Conservation (phyloP, 2,329 filamentous ascomycete species). For the Penicillium sp. region DNA sequence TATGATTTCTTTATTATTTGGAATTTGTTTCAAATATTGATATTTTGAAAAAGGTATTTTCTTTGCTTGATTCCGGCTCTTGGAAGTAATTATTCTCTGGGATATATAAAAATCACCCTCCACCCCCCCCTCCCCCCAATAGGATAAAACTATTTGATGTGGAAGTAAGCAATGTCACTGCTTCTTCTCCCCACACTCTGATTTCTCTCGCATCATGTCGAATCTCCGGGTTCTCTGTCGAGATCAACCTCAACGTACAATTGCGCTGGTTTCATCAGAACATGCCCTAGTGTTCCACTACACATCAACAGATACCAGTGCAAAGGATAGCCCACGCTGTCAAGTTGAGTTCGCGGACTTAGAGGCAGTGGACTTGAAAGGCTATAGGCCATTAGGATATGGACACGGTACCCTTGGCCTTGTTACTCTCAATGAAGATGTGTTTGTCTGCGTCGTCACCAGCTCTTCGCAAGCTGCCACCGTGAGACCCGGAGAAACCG, state of each 20-base stretch:
- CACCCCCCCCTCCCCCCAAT: no score
- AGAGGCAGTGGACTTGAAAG: constrained; percentile 65
- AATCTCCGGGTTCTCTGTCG: constrained; percentile 75
- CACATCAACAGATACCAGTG: constrained; percentile 62
- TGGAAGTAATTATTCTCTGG: background rate
- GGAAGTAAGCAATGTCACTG: constrained; percentile 7
- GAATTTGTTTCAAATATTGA: background rate
- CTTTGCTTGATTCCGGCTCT: background rate
- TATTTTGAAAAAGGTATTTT: background rate
- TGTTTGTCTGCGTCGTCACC: constrained; percentile 89
- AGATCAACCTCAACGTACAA: constrained; percentile 81
- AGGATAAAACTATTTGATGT: background rate
- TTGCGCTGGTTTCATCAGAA: constrained; percentile 76
- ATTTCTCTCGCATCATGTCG: constrained; percentile 46
- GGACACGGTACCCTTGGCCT: constrained; percentile 85
- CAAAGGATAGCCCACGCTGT: constrained; percentile 60
- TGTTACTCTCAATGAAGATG: constrained; percentile 77
- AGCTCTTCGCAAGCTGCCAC: constrained; percentile 75
- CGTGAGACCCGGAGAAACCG: constrained; percentile 81
- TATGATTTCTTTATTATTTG: background rate
- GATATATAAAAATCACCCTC: constrained; percentile 7
- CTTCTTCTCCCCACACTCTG: constrained; percentile 3
- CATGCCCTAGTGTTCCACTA: constrained; percentile 84
- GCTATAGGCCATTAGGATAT: constrained; percentile 75
- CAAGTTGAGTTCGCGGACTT: constrained; percentile 81